Conservation (phyloP, 2,329 filamentous ascomycete species). For the Fusarium torulosum region DNA sequence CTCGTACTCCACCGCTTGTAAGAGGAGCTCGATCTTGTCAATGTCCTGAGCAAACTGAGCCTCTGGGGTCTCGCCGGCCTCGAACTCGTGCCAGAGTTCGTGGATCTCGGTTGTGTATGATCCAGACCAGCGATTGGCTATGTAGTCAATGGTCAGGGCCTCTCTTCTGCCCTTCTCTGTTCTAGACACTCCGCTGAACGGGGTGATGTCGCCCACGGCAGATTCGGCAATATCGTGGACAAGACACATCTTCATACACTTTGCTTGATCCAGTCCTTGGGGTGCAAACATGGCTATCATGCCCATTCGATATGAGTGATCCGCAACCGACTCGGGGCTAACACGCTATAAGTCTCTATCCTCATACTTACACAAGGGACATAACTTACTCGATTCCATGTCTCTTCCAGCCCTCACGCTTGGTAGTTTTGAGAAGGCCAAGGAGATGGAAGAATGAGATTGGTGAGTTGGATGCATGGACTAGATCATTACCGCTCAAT, state of each 20-base stretch:
- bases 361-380: not conserved
- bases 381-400: slow-evolving; percentile 73
- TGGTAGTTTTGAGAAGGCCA: slow-evolving; percentile 92
- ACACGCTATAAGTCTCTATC: slow-evolving; percentile 1
- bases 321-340: slow-evolving; percentile 89
- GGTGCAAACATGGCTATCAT: slow-evolving; percentile 94
- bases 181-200: slow-evolving; percentile 88
- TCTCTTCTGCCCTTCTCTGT: slow-evolving; percentile 90
- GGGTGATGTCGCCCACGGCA: slow-evolving; percentile 97
- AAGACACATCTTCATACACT: slow-evolving; percentile 94
- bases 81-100: slow-evolving; percentile 93
- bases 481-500: slow-evolving; percentile 67
- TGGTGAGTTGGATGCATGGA: slow-evolving; percentile 75
- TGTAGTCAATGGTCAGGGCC: slow-evolving; percentile 89
- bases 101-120: slow-evolving; percentile 76
- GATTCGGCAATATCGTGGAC: slow-evolving; percentile 98
- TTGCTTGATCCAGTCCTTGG: slow-evolving; percentile 75
- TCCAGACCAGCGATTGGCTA: slow-evolving; percentile 78
- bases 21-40: slow-evolving; percentile 93
- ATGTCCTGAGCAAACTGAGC: slow-evolving; percentile 94
- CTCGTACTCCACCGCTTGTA: slow-evolving; percentile 98
- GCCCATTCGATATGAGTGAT: slow-evolving; percentile 99
- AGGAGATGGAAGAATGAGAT: slow-evolving; percentile 94
- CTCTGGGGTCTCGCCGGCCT: slow-evolving; percentile 85
- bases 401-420: slow-evolving; percentile 93